Evolutionary conservation across 495 filamentous ascomycete genomes (phyloP), one percentile per base, ranked within the genome.

Genomic region (Lasiosphaeria miniovina): DNA sequence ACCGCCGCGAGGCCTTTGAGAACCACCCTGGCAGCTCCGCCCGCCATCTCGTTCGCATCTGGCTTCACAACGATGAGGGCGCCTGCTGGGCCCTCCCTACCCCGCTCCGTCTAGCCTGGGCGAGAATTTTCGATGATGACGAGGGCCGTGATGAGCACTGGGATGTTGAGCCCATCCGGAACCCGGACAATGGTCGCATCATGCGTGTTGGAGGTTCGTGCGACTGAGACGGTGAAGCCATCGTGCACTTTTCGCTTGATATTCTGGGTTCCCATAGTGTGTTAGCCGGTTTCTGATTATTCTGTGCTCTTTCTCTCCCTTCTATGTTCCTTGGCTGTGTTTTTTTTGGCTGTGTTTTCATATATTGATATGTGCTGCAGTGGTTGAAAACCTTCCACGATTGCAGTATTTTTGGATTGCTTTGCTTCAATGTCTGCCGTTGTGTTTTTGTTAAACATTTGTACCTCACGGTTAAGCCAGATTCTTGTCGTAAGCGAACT

Each of bases 21-120:
- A 68, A 68, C 49, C 48, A 57, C 0, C 45, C 50, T 4, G 65
- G 53, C 4, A 48, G 43, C 24, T 24, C 24, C 24, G 24, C 24
- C 0, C 35, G 63, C 4, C 65, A 68, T 35, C 24, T 68, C 36
- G 65, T 68, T 10, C 24, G 65, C 1, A 56, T 68, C 36, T 68
- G 65, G 65, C 43, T 68, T 57, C 50, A 68, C 10, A 68, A 68
- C 48, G 59, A 67, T 31, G 65, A 63, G 43, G 63, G 56, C 3
- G 33, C 36, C 34, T 68, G 65, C 51, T 68, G 65, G 65, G 56
- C 53, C 32, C 34, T 68, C 46, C 65, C 65, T 10, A 38, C n/a
- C 14, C 60, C 65, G 12, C 36, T 68, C 57, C 49, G 63, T 12
- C 54, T 68, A 48, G 65, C 63, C 4, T 68, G 65, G 65, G 65